Conservation (phyloP, 2,329 filamentous ascomycete genomes). For the Sporothrix brasiliensis region DNA sequence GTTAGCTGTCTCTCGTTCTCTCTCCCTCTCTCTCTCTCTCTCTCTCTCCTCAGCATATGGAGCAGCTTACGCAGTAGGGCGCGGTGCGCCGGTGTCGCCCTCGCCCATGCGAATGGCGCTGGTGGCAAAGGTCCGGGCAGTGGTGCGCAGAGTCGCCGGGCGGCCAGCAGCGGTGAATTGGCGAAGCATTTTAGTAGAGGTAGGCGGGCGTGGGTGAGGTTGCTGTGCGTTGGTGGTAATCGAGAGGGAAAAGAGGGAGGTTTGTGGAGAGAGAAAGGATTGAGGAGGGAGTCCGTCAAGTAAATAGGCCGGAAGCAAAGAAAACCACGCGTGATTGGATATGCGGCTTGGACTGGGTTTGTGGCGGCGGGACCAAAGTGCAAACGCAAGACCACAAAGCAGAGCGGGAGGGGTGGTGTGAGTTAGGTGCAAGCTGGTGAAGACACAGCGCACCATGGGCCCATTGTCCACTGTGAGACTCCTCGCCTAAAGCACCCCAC, state of each 20-base stretch:
- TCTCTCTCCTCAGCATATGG: not conserved
- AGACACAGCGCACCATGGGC: not conserved
- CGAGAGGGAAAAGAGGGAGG: not conserved
- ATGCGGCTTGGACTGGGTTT: slow-evolving; percentile 25
- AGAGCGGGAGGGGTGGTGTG: slow-evolving; percentile 10
- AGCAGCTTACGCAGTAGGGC: slow-evolving; percentile 55
- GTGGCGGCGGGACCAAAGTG: not conserved
- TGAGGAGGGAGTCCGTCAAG: not conserved
- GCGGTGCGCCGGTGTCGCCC: slow-evolving; percentile 69
- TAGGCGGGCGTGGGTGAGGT: not conserved
- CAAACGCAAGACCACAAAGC: not conserved
- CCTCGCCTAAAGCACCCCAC: slow-evolving; percentile 22
- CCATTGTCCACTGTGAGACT: slow-evolving; percentile 5
- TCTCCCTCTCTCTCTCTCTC: not conserved
- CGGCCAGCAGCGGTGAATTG: slow-evolving; percentile 59
- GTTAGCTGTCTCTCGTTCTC: not conserved
- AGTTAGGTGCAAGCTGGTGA: not conserved
- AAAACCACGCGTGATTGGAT: slow-evolving; percentile 37
- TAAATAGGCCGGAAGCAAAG: slow-evolving; percentile 27
- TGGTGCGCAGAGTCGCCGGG: slow-evolving; percentile 56
- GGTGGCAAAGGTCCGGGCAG: slow-evolving; percentile 63
- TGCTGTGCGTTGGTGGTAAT: not conserved
- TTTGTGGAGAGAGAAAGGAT: not conserved
- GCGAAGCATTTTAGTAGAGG: slow-evolving; percentile 62
- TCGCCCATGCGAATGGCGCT: slow-evolving; percentile 65